Conservation (phyloP, 2,329 filamentous ascomycete species). For the Aureobasidium sp. region DNA sequence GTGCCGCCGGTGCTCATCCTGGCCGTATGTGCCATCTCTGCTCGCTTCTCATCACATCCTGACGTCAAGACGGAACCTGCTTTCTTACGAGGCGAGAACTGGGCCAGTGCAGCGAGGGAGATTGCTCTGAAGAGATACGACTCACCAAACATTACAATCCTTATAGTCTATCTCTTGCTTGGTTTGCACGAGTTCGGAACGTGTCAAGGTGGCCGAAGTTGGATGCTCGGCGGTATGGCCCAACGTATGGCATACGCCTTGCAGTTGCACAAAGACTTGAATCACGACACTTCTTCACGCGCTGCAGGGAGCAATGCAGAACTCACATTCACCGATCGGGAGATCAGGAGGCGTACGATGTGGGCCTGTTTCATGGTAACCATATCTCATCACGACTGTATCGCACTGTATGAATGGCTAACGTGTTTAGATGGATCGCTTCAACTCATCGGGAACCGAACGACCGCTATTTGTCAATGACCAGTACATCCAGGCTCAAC, state of each 20-base stretch:
- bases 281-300: conserved; percentile 50
- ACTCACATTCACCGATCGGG: conserved; percentile 80
- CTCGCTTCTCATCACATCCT: conserved; percentile 86
- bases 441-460: conserved; percentile 92
- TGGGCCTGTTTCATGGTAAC: conserved; percentile 78
- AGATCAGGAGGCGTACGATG: conserved; percentile 90
- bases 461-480: conserved; percentile 86
- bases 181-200: conserved; percentile 95
- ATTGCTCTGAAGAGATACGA: conserved; percentile 86
- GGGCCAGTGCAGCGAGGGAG: conserved; percentile 79
- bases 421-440: conserved; percentile 67
- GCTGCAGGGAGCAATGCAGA: conserved; percentile 22
- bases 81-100: conserved; percentile 83
- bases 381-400: not conserved
- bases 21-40: conserved; percentile 93
- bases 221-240: conserved; percentile 91
- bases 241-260: conserved; percentile 96
- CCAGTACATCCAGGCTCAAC: conserved; percentile 77
- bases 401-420: not conserved
- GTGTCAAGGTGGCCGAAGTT: conserved; percentile 90
- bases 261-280: conserved; percentile 85
- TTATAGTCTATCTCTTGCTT: conserved; percentile 82
- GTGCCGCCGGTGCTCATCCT: conserved; percentile 85
- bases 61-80: conserved; percentile 67
- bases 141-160: conserved; percentile 89